Evolutionary conservation across 73 alveolate genomes (phyloP).

Genomic region (Blepharisma japonicum): DNA sequence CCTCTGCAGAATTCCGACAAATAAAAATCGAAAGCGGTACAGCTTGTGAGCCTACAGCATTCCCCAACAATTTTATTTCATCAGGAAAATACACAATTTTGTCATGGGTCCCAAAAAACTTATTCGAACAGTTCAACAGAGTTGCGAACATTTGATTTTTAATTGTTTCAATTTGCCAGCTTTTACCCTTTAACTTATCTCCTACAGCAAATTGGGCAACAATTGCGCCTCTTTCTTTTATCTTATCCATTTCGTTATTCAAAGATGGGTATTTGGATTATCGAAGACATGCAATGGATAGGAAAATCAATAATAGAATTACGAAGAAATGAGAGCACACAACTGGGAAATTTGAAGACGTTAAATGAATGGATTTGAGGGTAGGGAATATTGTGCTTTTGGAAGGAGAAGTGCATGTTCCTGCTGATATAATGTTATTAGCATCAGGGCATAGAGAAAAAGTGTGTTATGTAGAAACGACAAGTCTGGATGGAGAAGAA

Average conservation of each 20-base stretch:
- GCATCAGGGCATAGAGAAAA: conserved; percentile 69
- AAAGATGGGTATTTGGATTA: conserved; percentile 30
- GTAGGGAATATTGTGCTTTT: conserved; percentile 7
- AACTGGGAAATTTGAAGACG: conserved; percentile 1
- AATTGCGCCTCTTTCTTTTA: conserved; percentile 21
- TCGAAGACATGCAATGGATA: conserved; percentile 13
- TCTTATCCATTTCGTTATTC: background rate
- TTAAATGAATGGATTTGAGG: background rate
- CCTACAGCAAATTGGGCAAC: conserved; percentile 29
- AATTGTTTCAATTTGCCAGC: conserved; percentile 21
- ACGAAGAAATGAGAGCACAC: background rate
- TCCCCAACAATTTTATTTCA: conserved; percentile 15
- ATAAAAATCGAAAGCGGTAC: too few relatives aligned
- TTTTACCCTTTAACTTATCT: conserved; percentile 22
- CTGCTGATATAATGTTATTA: conserved; percentile 41
- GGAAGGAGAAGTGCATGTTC: background rate
- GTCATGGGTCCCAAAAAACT: conserved; percentile 16
- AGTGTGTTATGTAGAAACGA: conserved; percentile 89
- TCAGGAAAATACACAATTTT: conserved; percentile 26
- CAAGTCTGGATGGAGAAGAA: conserved; percentile 98
- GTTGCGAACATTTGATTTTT: conserved; percentile 25
- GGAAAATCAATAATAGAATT: background rate
- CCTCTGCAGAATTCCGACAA: too few relatives aligned
- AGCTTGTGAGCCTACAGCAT: background rate
- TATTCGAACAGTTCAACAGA: conserved; percentile 27